Evolutionary conservation across 495 filamentous ascomycete species (phyloP).

Genomic region (Penicillium cosmopolitanum): DNA sequence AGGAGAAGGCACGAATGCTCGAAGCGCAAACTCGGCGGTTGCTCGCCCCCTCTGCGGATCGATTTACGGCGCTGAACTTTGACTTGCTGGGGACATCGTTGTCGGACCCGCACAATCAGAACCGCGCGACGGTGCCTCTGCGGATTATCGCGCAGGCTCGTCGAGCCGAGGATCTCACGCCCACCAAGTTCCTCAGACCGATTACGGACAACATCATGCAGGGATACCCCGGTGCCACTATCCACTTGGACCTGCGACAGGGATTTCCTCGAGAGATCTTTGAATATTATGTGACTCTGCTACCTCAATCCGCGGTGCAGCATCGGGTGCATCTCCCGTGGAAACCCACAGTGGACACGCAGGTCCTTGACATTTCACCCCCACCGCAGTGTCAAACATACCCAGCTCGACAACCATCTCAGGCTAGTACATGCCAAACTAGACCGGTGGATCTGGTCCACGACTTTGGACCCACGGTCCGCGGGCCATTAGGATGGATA

Average conservation of each 20-base stretch:
- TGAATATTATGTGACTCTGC: constrained; percentile 49
- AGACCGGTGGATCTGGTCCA: constrained; percentile 13
- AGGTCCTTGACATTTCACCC: constrained; percentile 36
- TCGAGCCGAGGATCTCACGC: constrained; percentile 38
- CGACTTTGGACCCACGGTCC: constrained; percentile 47
- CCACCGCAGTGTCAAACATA: constrained; percentile 37
- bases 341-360: constrained; percentile 30
- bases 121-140: constrained; percentile 42
- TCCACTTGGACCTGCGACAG: constrained; percentile 44
- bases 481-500: constrained; percentile 50
- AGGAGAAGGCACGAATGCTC: constrained; percentile 46
- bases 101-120: constrained; percentile 36
- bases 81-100: constrained; percentile 35
- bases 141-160: constrained; percentile 45
- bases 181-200: constrained; percentile 37
- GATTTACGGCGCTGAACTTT: constrained; percentile 38
- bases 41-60: constrained; percentile 23
- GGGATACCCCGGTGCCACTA: constrained; percentile 46
- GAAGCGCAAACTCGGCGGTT: constrained; percentile 39
- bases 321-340: constrained; percentile 46
- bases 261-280: constrained; percentile 42
- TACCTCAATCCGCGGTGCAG: constrained; percentile 41
- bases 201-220: constrained; percentile 49
- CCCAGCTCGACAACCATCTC: constrained; percentile 40
- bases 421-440: constrained; percentile 17